Percentiles rank a stretch among this genome's conserved stretches.
These are phyloP conservation scores for Hypomyces perniciosus DNA, from an alignment of 2,329 filamentous ascomycete genomes.

Conservation along the genomic window DNA sequence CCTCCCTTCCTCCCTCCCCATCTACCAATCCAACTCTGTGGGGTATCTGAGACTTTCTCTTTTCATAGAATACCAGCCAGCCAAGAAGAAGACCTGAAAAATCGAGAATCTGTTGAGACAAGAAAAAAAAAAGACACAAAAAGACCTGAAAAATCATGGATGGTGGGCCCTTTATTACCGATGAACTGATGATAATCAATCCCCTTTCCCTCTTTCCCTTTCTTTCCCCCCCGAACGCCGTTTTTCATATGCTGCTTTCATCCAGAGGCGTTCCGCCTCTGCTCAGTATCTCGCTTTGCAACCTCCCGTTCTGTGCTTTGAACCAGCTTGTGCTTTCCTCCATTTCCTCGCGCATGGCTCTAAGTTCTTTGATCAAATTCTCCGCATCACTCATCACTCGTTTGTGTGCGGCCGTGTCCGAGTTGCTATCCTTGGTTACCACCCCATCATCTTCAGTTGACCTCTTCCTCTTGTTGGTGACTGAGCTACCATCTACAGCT, in stretches of 20 bases:
- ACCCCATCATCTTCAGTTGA: constrained; percentile 12
- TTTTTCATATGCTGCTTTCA: constrained; percentile 23
- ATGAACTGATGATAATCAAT: background rate
- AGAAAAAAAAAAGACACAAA: background rate
- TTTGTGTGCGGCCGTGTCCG: constrained; percentile 23
- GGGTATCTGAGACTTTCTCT: constrained; percentile 1
- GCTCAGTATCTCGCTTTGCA: constrained; percentile 33
- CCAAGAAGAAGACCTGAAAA: constrained; percentile 15
- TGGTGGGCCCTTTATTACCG: constrained; percentile 8
- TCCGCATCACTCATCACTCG: constrained; percentile 39
- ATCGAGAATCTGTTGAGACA: constrained; percentile 5
- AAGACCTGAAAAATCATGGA: background rate
- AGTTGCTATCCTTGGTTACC: background rate
- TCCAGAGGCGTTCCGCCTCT: constrained; percentile 31
- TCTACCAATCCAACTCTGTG: background rate
- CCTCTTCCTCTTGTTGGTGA: constrained; percentile 20
- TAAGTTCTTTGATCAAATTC: constrained; percentile 35
- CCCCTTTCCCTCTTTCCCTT: background rate
- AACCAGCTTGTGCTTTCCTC: constrained; percentile 44
- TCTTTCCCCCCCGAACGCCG: background rate
- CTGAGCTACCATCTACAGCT: background rate
- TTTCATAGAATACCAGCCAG: constrained; percentile 8
- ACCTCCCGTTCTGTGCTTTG: constrained; percentile 36
- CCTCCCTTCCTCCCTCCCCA: background rate
- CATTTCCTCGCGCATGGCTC: constrained; percentile 37